These are phyloP conservation scores for Xylaria sp. DNA, from an alignment of 2,329 filamentous ascomycete species.

Conservation along the genomic window DNA sequence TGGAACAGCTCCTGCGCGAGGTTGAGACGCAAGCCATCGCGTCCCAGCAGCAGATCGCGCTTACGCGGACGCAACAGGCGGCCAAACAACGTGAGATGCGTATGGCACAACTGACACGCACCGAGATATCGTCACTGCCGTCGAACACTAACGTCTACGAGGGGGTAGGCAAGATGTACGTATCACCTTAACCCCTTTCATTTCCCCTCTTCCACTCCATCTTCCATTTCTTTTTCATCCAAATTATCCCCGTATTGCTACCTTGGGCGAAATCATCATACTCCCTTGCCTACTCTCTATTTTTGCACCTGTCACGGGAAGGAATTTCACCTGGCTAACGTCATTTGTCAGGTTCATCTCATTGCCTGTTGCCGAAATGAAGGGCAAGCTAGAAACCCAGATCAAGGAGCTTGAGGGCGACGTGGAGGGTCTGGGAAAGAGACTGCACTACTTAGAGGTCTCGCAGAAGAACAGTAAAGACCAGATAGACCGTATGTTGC, in stretches of 20 bases:
- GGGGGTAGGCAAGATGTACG: constrained; percentile 95
- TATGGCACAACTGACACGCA: constrained; percentile 84
- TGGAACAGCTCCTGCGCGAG: constrained; percentile 80
- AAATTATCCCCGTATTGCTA: constrained; percentile 3
- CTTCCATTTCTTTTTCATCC: not conserved
- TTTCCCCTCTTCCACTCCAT: not conserved
- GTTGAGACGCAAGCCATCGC: constrained; percentile 89
- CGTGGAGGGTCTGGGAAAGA: constrained; percentile 82
- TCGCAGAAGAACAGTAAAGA: constrained; percentile 93
- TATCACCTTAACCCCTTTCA: constrained; percentile 23
- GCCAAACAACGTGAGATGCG: constrained; percentile 88
- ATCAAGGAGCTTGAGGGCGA: constrained; percentile 77
- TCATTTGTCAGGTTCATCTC: constrained; percentile 76
- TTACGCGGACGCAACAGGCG: constrained; percentile 83
- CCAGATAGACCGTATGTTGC: constrained; percentile 87
- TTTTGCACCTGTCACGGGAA: not conserved
- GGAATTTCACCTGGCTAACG: not conserved
- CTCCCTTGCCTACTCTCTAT: not conserved
- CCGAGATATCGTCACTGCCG: constrained; percentile 79
- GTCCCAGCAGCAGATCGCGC: constrained; percentile 88
- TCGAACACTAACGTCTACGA: constrained; percentile 84
- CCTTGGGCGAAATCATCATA: not conserved
- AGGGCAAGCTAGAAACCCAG: constrained; percentile 77
- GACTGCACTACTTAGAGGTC: constrained; percentile 89
- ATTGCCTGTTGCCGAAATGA: constrained; percentile 73